These are phyloP conservation scores for Rhizopus microsporus DNA, from an alignment of 371 early-diverging fungal species.

Conservation along the genomic window DNA sequence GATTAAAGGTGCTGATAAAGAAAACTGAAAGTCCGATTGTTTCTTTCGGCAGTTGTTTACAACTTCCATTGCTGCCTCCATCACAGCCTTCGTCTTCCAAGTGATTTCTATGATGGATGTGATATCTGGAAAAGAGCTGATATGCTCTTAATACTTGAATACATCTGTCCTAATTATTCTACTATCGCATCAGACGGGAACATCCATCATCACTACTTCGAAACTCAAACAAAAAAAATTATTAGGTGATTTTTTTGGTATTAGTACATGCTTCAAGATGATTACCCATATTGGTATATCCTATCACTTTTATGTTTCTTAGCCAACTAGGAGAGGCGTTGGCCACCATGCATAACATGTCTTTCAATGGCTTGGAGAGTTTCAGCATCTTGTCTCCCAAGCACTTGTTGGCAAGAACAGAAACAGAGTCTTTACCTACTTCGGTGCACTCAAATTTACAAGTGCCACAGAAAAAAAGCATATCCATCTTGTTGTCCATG, in stretches of 20 bases:
- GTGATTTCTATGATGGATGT: slow-evolving; percentile 4
- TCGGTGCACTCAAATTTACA: slow-evolving; percentile 7
- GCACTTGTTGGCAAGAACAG: slow-evolving; percentile 5
- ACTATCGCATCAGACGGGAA: slow-evolving; percentile 2
- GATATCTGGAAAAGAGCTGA: background rate
- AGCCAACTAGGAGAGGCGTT: background rate
- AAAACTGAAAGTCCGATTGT: slow-evolving; percentile 1
- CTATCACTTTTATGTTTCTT: background rate
- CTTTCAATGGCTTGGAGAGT: background rate
- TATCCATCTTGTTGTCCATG: slow-evolving; percentile 7
- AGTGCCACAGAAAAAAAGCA: background rate
- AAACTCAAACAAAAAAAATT: background rate
- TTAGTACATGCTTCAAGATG: background rate
- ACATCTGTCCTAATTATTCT: background rate
- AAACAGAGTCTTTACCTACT: slow-evolving; percentile 6
- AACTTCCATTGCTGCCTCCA: slow-evolving; percentile 3
- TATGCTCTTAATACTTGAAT: background rate
- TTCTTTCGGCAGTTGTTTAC: slow-evolving; percentile 4
- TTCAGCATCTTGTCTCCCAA: slow-evolving; percentile 9
- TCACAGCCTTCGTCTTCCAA: slow-evolving; percentile 4
- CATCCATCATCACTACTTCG: slow-evolving; percentile 1
- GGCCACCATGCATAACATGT: slow-evolving; percentile 2
- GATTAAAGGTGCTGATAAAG: slow-evolving; percentile 1
- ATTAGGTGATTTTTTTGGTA: slow-evolving; percentile 3
- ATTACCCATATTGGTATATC: background rate